Conservation (phyloP, 352 stramenopile species). For the Discostella stelligera region DNA sequence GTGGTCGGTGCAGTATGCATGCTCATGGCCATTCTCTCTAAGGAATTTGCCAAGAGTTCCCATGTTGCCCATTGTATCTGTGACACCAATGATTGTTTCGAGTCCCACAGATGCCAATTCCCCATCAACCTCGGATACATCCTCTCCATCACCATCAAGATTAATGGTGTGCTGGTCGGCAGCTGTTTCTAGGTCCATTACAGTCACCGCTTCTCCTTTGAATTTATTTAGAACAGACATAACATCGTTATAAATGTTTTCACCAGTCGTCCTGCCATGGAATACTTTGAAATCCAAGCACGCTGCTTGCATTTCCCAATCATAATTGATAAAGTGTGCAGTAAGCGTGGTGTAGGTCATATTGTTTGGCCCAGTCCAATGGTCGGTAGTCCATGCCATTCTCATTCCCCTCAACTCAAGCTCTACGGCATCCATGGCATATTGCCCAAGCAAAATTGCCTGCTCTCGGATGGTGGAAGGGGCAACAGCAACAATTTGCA, state of each 20-base stretch:
- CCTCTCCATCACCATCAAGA: too few relatives aligned
- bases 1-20: conserved; percentile 5
- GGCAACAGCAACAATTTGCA: not conserved
- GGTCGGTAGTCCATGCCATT: conserved; percentile 4
- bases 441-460: not conserved
- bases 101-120: not conserved
- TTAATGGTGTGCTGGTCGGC: too few relatives aligned
- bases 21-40: not conserved
- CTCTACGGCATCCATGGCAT: not conserved
- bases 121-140: not conserved
- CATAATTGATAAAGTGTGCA: not conserved
- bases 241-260: conserved; percentile 8
- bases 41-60: conserved; percentile 7
- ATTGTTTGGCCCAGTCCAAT: conserved; percentile 11
- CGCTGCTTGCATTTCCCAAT: not conserved
- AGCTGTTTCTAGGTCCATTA: too few relatives aligned
- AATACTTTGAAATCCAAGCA: conserved; percentile 8
- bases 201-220: not conserved
- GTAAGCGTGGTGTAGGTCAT: conserved; percentile 11
- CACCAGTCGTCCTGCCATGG: not conserved
- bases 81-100: not conserved
- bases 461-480: not conserved
- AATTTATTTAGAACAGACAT: conserved; percentile 2
- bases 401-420: not conserved
- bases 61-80: conserved; percentile 6